Base-by-base conservation (phyloP, 805 yeast genomes). In the Barnettozyma sucrosica region DNA sequence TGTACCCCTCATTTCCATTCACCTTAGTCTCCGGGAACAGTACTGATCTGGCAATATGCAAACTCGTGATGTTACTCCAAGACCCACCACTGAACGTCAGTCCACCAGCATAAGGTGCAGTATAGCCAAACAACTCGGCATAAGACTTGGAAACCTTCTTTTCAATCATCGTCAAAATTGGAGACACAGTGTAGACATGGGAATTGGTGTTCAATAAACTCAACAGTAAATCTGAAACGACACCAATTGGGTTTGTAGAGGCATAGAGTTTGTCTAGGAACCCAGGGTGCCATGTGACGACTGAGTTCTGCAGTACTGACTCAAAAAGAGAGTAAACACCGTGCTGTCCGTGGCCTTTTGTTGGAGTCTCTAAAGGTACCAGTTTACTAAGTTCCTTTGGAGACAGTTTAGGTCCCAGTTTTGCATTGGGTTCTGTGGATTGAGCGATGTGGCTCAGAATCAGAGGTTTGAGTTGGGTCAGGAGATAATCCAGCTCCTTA, bases 31-130 rank as follows among this genome's bases (percentile, higher is more conserved):
- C 84, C 0, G 95, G 95, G 58, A 58, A 83, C 51, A 74, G 63
- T 36, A 74, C 66, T 37, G 84, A 71, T 55, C 95, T 70, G 0
- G 96, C 96, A 59, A 82, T 80, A 52, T 85, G 90, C 66, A 88
- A 59, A 49, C 87, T 77, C 3, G 93, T 87, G 45, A 84, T 76
- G 63, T 87, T 87, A 7, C 95, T 85, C 82, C 89, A 87, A 5
- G 92, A 83, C 0, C 96, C 96, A 18, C 96, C 96, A 19, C 89
- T 76, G 61, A 87, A 85, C 0, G 96, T 88, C 54, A 88, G 67
- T 0, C 96, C 96, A 23, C 95, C 96, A 40, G 90, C 77, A 28
- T 70, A 67, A 3, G 67, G 67, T 6, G 75, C 75, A 21, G 55
- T 54, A 56, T 74, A 85, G 0, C 86, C 81, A 65, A 84, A 86